These are phyloP conservation scores for Bipolaris zeicola DNA, from an alignment of 2,329 filamentous ascomycete genomes.

Conservation along the genomic window DNA sequence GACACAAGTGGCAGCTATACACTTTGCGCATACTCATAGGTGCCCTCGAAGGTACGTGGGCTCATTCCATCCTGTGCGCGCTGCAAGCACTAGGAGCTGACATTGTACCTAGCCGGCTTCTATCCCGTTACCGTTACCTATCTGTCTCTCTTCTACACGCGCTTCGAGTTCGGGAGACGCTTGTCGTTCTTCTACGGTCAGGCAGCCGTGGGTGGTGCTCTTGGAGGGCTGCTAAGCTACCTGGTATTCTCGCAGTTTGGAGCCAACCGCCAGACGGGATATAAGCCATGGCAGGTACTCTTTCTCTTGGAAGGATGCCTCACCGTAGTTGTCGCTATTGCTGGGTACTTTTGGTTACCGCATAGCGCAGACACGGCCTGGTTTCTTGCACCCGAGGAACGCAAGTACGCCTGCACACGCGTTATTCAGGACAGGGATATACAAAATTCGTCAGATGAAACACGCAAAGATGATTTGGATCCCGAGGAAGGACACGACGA, in stretches of 20 bases:
- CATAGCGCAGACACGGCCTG: slow-evolving; percentile 57
- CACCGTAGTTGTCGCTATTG: slow-evolving; percentile 54
- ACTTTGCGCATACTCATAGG: slow-evolving; percentile 54
- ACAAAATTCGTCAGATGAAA: slow-evolving; percentile 23
- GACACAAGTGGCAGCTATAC: slow-evolving; percentile 55
- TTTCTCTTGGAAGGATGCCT: slow-evolving; percentile 57
- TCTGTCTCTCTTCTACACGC: slow-evolving; percentile 63
- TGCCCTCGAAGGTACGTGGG: slow-evolving; percentile 50
- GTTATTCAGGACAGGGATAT: slow-evolving; percentile 49
- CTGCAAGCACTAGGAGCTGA: slow-evolving; percentile 20
- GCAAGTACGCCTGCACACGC: slow-evolving; percentile 54
- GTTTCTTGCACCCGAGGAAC: slow-evolving; percentile 57
- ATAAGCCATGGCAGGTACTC: slow-evolving; percentile 58
- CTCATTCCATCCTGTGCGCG: not conserved
- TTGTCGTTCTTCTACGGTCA: slow-evolving; percentile 64
- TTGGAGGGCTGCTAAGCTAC: slow-evolving; percentile 62
- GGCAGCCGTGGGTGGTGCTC: slow-evolving; percentile 61
- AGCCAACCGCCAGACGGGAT: slow-evolving; percentile 29
- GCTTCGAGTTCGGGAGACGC: slow-evolving; percentile 61
- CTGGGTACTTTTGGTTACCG: slow-evolving; percentile 59
- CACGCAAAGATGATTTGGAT: slow-evolving; percentile 21
- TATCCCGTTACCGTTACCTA: slow-evolving; percentile 66
- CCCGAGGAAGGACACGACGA: slow-evolving; percentile 33
- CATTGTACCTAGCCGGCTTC: slow-evolving; percentile 56
- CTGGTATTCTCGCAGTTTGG: slow-evolving; percentile 55